Conservation (phyloP, 2,329 filamentous ascomycete genomes). For the Xylariaceae sp. region DNA sequence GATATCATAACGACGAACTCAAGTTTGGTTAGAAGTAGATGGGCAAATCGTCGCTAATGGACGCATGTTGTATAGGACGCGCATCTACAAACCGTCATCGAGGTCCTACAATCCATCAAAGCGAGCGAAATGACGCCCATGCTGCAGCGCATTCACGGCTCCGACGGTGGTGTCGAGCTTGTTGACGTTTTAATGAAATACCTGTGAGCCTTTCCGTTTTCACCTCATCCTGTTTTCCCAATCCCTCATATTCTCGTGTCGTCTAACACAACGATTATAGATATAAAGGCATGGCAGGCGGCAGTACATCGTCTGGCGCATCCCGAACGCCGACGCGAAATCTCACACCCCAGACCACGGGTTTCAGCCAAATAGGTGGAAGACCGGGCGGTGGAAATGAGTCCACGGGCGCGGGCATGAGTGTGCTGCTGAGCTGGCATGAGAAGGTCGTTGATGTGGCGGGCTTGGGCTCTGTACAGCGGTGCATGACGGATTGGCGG, state of each 20-base stretch:
- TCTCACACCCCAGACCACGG: conserved; percentile 72
- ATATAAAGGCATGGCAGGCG: conserved; percentile 81
- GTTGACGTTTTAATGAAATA: conserved; percentile 98
- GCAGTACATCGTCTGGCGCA: conserved; percentile 35
- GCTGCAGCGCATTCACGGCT: conserved; percentile 73
- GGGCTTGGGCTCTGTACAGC: conserved; percentile 83
- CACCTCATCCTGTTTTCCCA: not conserved
- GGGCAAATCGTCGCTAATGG: conserved; percentile 16
- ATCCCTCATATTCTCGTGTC: conserved; percentile 10
- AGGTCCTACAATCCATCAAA: conserved; percentile 94
- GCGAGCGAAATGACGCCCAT: conserved; percentile 93
- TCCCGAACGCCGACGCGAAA: conserved; percentile 44
- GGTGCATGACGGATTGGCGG: conserved; percentile 94
- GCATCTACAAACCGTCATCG: conserved; percentile 81
- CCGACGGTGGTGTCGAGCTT: conserved; percentile 76
- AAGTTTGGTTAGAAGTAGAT: conserved; percentile 5
- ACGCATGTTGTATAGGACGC: conserved; percentile 57
- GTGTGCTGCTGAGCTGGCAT: conserved; percentile 95
- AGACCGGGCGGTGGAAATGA: conserved; percentile 53
- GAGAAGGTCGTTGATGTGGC: conserved; percentile 96
- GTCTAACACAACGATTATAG: conserved; percentile 37
- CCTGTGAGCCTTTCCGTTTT: conserved; percentile 56
- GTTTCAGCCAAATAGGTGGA: conserved; percentile 75
- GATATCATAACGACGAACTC: conserved; percentile 3
- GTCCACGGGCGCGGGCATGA: conserved; percentile 85